These are phyloP conservation scores for Quercus mongolica DNA, from an alignment of 306 rosid species.

Conservation along the genomic window DNA sequence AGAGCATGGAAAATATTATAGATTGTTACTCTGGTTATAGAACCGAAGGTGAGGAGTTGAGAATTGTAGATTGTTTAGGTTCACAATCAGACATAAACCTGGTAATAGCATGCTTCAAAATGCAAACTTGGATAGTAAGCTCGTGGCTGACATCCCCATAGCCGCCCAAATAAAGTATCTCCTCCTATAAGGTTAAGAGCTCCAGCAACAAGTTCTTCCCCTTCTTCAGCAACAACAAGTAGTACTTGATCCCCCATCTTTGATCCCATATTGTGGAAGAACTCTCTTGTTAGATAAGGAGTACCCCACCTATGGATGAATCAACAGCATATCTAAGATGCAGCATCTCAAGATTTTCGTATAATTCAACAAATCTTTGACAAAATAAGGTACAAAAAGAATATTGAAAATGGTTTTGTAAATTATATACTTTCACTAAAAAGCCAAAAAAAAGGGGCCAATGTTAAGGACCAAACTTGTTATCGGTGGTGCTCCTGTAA, in stretches of 20 bases:
- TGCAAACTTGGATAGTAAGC: slow-evolving; percentile 81
- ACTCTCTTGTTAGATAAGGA: slow-evolving; percentile 80
- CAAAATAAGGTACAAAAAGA: neutral
- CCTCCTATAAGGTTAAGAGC: slow-evolving; percentile 97
- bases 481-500: slow-evolving; percentile 83
- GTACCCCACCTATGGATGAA: slow-evolving; percentile 83
- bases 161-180: slow-evolving; percentile 86
- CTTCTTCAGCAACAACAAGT: slow-evolving; percentile 84
- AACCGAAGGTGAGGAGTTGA: neutral
- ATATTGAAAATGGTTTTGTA: neutral
- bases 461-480: slow-evolving; percentile 58
- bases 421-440: neutral
- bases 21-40: neutral
- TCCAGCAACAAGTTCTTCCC: slow-evolving; percentile 84
- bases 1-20: neutral
- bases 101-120: slow-evolving; percentile 98
- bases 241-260: slow-evolving; percentile 87
- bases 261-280: slow-evolving; percentile 79
- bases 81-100: slow-evolving; percentile 40
- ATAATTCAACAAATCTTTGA: slow-evolving; percentile 4
- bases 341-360: slow-evolving; percentile 6
- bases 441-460: slow-evolving; percentile 4
- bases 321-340: slow-evolving; percentile 18
- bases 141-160: slow-evolving; percentile 85
- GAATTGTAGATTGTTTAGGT: neutral